Conservation (phyloP, 305 asterid genomes). For the Fraxinus ornus region DNA sequence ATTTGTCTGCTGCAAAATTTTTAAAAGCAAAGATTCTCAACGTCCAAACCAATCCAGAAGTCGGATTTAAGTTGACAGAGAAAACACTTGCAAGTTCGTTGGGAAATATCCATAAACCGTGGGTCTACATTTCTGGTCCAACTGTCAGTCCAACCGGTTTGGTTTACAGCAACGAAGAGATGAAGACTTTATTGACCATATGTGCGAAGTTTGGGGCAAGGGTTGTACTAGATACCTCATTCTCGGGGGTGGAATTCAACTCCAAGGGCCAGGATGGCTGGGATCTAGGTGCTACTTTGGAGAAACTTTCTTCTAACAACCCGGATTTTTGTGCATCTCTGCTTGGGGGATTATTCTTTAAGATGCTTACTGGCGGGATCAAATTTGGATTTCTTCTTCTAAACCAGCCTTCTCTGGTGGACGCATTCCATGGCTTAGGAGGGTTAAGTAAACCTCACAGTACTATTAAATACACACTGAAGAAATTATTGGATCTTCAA, state of each 20-base stretch:
- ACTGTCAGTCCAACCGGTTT: conserved; percentile 80
- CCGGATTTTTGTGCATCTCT: conserved; percentile 57
- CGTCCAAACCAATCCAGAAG: conserved; percentile 52
- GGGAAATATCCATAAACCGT: conserved; percentile 56
- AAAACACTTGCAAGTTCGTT: conserved; percentile 53
- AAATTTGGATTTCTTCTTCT: conserved; percentile 71
- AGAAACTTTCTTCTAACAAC: conserved; percentile 50
- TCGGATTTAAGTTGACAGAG: conserved; percentile 72
- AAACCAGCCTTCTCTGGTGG: conserved; percentile 60
- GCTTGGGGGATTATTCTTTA: conserved; percentile 81
- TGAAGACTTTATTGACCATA: conserved; percentile 46
- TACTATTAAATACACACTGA: conserved; percentile 70
- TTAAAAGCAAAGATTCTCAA: conserved; percentile 58
- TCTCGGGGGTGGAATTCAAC: conserved; percentile 70
- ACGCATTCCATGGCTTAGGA: conserved; percentile 66
- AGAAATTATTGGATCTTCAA: conserved; percentile 73
- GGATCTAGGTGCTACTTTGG: conserved; percentile 64
- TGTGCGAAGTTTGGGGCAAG: conserved; percentile 79
- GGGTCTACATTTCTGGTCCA: conserved; percentile 94
- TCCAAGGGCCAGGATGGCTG: conserved; percentile 57
- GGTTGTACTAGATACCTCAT: conserved; percentile 85
- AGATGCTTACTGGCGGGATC: conserved; percentile 87
- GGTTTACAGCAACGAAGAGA: conserved; percentile 82
- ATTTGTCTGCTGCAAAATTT: conserved; percentile 73
- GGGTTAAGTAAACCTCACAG: conserved; percentile 87